Base-by-base conservation (phyloP, 768 basidiomycete genomes). In the Hypsizygus marmoreus region DNA sequence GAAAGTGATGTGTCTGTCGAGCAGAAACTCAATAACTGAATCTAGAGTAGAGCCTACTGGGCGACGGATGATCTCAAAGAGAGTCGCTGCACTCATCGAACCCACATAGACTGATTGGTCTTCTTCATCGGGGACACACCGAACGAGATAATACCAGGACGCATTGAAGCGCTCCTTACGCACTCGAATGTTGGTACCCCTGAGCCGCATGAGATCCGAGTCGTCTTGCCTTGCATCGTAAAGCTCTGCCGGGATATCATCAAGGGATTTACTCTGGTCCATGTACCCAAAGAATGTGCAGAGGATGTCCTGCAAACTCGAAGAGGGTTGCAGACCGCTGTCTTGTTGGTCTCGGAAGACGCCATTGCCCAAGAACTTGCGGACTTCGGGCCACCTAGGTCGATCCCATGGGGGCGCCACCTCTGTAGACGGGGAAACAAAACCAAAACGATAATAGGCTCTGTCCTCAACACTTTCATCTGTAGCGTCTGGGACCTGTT, bases 1-100 rank as follows among this genome's bases (percentile, higher is more conserved):
- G 28, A 54, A 50, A 11, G 50, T 22, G 10, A 47, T 52, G 11
- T 53, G 45, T 17, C 36, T 30, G 20, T 47, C 41, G 10, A 52
- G 35, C 11, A 55, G 31, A 17, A 37, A 12, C 19, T 11, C 7
- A 12, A 30, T 32, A 20, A 58, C 40, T 13, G 16, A 11, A 10
- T 29, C 19, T 9, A 46, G 31, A 12, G 32, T 25, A 28, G 41
- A 17, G 22, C 32, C 38, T 20, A n/a, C 12, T 6, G 28, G 5
- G 23, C 23, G 45, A 26, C 40, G 33, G 11, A 47, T 25, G n/a
- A 52, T 35, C 42, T 55, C 50, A n/a, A 49, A 1, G 31, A 50
- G 34, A 28, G 42, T 20, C 13, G 47, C 39, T 14, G 51, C 38
- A 44, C 39, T 51, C 9, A 14, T 43, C n/a, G 50, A n/a, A 8